Evolutionary conservation across 2,329 filamentous ascomycete species (phyloP), one percentile per base, ranked within the genome.

Genomic region (Penicillium sp.): DNA sequence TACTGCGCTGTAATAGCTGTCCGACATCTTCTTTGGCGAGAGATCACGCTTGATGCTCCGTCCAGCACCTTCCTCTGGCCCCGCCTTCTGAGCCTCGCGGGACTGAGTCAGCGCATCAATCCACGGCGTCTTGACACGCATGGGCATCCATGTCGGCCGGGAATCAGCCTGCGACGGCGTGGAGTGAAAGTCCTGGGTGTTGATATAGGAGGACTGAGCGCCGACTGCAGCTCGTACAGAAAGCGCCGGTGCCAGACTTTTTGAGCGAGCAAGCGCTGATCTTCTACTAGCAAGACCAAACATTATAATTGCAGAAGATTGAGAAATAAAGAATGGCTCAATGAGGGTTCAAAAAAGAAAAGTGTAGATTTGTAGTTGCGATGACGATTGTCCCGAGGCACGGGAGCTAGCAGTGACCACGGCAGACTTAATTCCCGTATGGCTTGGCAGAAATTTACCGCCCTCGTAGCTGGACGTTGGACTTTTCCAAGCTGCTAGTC

Each of bases 1-100:
- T 62, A 89, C 83, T 42, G 88, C 82, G 52, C 81, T 82, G 66
- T 88, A 84, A 67, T 86, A 87, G 71, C 84, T 88, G 66, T 90
- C 86, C 23, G 79, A 80, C 87, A 90, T 90, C 68, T 78, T 84
- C 71, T 85, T 88, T 1, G 87, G 86, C 10, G 76, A 77, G 60
- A 89, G 67, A 63, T 87, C 80, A 41, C 82, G 81, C 64, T 84
- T 76, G 9, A 72, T 64, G 38, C 60, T 57, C 53, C 64, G 58
- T 34, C 54, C 51, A 11, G 61, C 56, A n/a, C 56, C 55, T 29
- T 56, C 60, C 36, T 68, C 59, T 1, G 47, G 11, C 2, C 54
- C 58, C 14, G 64, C 53, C 16, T 65, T 63, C 18, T 74, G 71
- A 38, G 73, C 67, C 57, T 79, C 74, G 19, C 77, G 78, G 61